A percentile compares a stretch with the other conserved stretches of the same genome.
phyloP scores from a whole-genome alignment of 2,329 filamentous ascomycete genomes.

The Aspergillus candidus region DNA sequence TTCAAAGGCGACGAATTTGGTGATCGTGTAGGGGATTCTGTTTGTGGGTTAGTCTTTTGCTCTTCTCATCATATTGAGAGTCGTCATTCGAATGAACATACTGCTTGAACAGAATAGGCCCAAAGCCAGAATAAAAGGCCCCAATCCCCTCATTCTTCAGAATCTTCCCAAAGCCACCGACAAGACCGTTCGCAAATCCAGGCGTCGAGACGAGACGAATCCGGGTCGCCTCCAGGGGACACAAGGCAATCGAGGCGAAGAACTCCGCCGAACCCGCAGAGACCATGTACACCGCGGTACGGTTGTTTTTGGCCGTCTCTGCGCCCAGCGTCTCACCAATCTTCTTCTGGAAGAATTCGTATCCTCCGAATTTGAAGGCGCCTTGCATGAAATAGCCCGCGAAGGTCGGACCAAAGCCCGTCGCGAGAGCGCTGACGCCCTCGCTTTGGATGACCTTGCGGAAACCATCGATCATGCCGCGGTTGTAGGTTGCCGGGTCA shows the following conservation, averaged over 20 bases:
- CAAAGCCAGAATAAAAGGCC: slow-evolving; percentile 88
- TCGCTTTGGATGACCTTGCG: slow-evolving; percentile 76
- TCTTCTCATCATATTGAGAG: not conserved
- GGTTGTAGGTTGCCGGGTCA: slow-evolving; percentile 83
- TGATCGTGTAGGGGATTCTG: slow-evolving; percentile 86
- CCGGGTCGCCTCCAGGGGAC: slow-evolving; percentile 87
- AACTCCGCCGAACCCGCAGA: slow-evolving; percentile 57
- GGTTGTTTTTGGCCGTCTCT: slow-evolving; percentile 71
- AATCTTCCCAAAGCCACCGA: slow-evolving; percentile 78
- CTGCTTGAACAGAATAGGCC: slow-evolving; percentile 81
- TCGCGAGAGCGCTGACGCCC: slow-evolving; percentile 79
- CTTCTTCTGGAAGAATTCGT: slow-evolving; percentile 95
- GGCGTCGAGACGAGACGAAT: slow-evolving; percentile 88
- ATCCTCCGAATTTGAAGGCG: slow-evolving; percentile 89
- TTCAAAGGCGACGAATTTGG: slow-evolving; percentile 92
- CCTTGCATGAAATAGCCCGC: slow-evolving; percentile 93
- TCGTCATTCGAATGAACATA: slow-evolving; percentile 35
- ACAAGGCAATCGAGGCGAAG: slow-evolving; percentile 63
- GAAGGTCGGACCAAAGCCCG: slow-evolving; percentile 73
- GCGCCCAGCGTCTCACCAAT: slow-evolving; percentile 72
- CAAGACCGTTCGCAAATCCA: slow-evolving; percentile 72
- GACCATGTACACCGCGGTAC: slow-evolving; percentile 73
- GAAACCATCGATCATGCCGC: slow-evolving; percentile 79
- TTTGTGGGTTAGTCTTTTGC: slow-evolving; percentile 1
- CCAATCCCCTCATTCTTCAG: slow-evolving; percentile 72